Evolutionary conservation across 2,329 filamentous ascomycete genomes (phyloP).

Genomic region (Ophiostoma ulmi): DNA sequence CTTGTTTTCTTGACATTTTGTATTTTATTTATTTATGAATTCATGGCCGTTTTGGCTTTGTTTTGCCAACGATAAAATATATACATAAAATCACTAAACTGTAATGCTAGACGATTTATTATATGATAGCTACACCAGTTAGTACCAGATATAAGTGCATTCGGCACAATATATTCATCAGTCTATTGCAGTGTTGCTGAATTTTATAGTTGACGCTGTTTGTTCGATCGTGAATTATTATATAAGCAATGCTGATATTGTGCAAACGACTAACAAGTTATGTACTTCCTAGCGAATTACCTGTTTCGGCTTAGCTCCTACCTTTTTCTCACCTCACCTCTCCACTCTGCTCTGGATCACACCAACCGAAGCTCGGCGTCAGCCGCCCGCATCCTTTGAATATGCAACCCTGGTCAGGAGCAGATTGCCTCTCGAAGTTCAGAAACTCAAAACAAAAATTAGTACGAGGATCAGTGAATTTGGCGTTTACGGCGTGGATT

Average conservation of each 20-base stretch:
- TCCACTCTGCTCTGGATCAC: neutral
- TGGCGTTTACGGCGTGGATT: neutral
- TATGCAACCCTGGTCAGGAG: neutral
- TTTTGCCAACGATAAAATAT: too few relatives aligned
- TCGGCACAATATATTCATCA: too few relatives aligned
- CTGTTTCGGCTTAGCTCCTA: neutral
- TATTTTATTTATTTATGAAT: neutral
- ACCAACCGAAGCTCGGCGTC: slow-evolving; percentile 7
- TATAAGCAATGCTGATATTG: neutral
- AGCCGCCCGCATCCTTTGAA: neutral
- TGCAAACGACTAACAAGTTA: neutral
- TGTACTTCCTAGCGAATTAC: neutral
- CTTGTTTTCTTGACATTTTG: neutral
- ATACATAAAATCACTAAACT: too few relatives aligned
- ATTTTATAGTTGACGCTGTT: too few relatives aligned
- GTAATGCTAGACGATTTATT: too few relatives aligned
- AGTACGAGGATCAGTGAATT: neutral
- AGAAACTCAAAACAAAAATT: neutral
- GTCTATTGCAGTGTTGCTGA: too few relatives aligned
- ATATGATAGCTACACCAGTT: too few relatives aligned
- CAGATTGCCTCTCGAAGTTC: neutral
- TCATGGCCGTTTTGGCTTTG: too few relatives aligned
- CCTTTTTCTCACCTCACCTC: neutral
- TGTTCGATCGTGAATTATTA: neutral
- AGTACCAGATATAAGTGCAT: too few relatives aligned